These are phyloP conservation scores for Curvularia lunata DNA, from an alignment of 2,329 filamentous ascomycete genomes.

Conservation along the genomic window DNA sequence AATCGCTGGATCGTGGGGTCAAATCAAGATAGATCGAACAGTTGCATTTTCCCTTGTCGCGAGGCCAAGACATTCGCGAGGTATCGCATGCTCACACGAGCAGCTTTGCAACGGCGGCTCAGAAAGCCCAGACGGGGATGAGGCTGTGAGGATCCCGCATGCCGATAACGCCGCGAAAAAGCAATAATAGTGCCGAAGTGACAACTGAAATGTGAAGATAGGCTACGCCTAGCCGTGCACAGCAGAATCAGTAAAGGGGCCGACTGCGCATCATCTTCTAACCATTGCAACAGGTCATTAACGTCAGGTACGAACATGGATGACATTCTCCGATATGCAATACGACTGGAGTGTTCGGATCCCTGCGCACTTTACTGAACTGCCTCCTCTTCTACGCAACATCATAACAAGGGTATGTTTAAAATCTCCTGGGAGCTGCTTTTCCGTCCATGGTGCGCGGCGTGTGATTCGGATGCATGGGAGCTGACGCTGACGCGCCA, in stretches of 20 bases:
- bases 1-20: not conserved
- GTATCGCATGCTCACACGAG: not conserved
- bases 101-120: not conserved
- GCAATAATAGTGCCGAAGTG: not conserved
- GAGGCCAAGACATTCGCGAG: not conserved
- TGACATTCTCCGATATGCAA: too few relatives aligned
- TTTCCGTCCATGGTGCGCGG: not conserved
- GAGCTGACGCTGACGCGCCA: slow-evolving; percentile 1
- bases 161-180: slow-evolving; percentile 4
- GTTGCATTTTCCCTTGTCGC: not conserved
- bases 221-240: slow-evolving; percentile 3
- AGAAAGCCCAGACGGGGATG: not conserved
- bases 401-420: not conserved
- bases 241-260: slow-evolving; percentile 5
- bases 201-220: slow-evolving; percentile 7
- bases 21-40: not conserved
- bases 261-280: not conserved
- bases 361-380: not conserved
- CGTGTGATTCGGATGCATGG: slow-evolving; percentile 1
- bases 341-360: not conserved
- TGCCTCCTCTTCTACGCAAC: not conserved
- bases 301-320: not conserved
- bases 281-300: not conserved
- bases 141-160: not conserved
- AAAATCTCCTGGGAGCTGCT: not conserved